Evolutionary conservation across 768 basidiomycete genomes (phyloP).

Genomic region (Stropharia rugosoannulata): DNA sequence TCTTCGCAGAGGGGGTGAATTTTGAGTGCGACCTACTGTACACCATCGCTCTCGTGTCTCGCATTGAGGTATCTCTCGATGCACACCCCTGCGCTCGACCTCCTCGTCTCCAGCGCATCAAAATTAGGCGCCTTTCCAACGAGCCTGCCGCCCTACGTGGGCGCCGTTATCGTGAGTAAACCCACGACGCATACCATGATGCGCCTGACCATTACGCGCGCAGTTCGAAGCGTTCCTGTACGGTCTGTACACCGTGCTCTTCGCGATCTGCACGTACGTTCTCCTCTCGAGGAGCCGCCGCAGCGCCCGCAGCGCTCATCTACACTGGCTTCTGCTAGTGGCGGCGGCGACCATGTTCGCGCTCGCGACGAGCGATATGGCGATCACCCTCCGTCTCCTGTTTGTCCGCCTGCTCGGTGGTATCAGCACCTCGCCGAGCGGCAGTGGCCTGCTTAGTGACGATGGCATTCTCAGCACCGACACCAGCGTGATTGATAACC

Average conservation of each 20-base stretch:
- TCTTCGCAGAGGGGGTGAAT: no score
- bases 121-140: slow-evolving; percentile 10
- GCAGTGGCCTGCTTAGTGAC: no score
- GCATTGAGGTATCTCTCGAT: neutral
- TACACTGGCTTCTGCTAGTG: slow-evolving; percentile 28
- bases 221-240: slow-evolving; percentile 29
- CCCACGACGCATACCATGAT: neutral
- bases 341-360: slow-evolving; percentile 34
- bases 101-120: neutral
- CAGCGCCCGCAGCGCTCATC: neutral
- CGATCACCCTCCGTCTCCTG: slow-evolving; percentile 30
- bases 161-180: slow-evolving; percentile 21
- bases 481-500: no score
- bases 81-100: neutral
- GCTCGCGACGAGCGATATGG: slow-evolving; percentile 32
- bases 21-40: neutral
- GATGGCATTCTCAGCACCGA: no score
- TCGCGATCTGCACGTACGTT: slow-evolving; percentile 33
- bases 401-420: slow-evolving; percentile 23
- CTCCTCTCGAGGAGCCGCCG: slow-evolving; percentile 24
- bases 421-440: no score
- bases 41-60: neutral
- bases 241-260: slow-evolving; percentile 36
- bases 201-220: neutral
- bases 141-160: slow-evolving; percentile 21